Base-by-base conservation (phyloP, 495 filamentous ascomycete species). In the Aspergillus leporis region DNA sequence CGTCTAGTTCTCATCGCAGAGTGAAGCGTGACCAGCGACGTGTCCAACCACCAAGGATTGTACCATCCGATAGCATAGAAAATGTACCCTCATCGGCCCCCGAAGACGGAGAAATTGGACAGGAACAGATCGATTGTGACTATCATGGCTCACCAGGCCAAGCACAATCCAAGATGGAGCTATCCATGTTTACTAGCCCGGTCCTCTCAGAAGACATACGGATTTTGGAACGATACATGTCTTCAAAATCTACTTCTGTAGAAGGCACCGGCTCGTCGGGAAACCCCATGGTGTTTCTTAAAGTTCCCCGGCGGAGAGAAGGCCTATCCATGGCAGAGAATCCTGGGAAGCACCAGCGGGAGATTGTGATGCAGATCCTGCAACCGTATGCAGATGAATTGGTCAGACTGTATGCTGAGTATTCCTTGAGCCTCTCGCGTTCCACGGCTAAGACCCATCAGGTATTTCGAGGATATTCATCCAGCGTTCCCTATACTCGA, bases 401-500 rank as follows among this genome's bases (percentile, higher is more conserved):
- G n/a, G 58, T 73, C 38, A 48, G 57, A 30, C 55, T 74, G 63
- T 72, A 61, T 28, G 67, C 34, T 60, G 2, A 50, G 6, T 22
- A 49, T 31, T 10, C 31, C 16, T 21, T 47, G 22, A 25, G n/a
- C 21, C 28, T 36, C 4, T 36, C 25, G 6, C 25, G 25, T 36
- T 36, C 13, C 34, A 14, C 13, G 4, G 9, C 34, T 36, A 31
- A 54, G 13, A 56, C 9, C 18, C 18, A 34, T 31, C 31, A 70
- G 68, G 28, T 74, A 73, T 51, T 75, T 74, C 50, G 60, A 66
- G 16, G 58, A 73, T 25, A 63, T 74, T 16, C 73, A 78, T 53
- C 61, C 60, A 8, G 66, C 67, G 53, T 74, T 75, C 58, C 75
- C 75, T 1, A 48, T 78, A 7, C 56, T 78, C 2, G 71, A 74